A percentile compares a stretch with the other conserved stretches of the same genome.
Conservation (phyloP, 2,329 filamentous ascomycete species). For the Fusarium verrucosum region DNA sequence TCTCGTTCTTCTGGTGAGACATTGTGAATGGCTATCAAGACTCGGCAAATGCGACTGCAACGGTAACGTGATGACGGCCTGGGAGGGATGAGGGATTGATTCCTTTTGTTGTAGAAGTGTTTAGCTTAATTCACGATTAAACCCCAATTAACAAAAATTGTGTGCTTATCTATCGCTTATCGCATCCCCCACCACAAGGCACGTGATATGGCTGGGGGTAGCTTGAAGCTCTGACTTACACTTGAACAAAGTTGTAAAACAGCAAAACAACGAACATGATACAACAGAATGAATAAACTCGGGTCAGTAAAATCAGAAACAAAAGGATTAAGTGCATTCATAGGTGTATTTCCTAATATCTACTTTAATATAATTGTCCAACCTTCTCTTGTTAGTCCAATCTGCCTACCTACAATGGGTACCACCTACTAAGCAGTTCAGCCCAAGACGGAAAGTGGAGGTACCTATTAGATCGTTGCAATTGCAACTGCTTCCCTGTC, state of each 20-base stretch:
- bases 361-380: too few relatives aligned
- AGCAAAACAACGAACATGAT: too few relatives aligned
- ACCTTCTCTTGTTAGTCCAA: too few relatives aligned
- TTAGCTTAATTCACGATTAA: conserved; percentile 23
- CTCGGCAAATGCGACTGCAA: conserved; percentile 69
- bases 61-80: conserved; percentile 83
- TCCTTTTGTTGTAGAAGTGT: conserved; percentile 31
- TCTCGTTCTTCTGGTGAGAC: conserved; percentile 96
- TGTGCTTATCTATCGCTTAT: conserved; percentile 39
- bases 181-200: neutral
- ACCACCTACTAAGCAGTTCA: neutral
- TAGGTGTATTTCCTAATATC: too few relatives aligned
- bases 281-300: too few relatives aligned
- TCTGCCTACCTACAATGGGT: too few relatives aligned
- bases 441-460: conserved; percentile 27
- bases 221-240: neutral
- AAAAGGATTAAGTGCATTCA: too few relatives aligned
- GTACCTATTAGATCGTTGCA: conserved; percentile 17
- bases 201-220: conserved; percentile 9
- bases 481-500: conserved; percentile 12
- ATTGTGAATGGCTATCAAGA: conserved; percentile 81
- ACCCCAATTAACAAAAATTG: conserved; percentile 32
- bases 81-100: conserved; percentile 33
- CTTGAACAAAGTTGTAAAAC: too few relatives aligned
- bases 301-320: too few relatives aligned